Conservation (phyloP, 202 grass and related monocot genomes). For the Bolboschoenoplectus hybrid region DNA sequence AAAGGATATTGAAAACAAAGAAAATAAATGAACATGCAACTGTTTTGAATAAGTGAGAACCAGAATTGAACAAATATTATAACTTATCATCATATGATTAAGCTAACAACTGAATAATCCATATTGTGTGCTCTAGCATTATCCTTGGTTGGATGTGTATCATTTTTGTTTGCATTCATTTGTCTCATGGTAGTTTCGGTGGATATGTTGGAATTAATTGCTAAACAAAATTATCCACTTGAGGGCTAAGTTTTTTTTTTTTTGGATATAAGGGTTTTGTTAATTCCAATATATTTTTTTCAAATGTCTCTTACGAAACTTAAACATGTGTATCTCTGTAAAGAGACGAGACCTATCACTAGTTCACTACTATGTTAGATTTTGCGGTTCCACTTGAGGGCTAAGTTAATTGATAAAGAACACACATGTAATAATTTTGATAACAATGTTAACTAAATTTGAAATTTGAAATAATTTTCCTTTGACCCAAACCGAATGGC, state of each 20-base stretch:
- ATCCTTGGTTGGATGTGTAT: neutral
- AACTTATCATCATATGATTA: slow-evolving; percentile 12
- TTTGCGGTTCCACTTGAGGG: too few species aligned
- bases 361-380: too few species aligned
- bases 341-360: too few species aligned
- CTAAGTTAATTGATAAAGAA: too few species aligned
- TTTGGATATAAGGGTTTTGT: neutral
- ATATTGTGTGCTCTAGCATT: neutral
- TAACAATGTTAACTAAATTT: too few species aligned
- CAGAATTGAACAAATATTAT: neutral
- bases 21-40: neutral
- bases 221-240: neutral
- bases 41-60: neutral
- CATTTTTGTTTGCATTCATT: slow-evolving; percentile 10
- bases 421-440: too few species aligned
- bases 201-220: neutral
- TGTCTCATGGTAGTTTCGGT: neutral
- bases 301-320: too few species aligned
- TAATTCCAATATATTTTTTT: too few species aligned
- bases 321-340: too few species aligned
- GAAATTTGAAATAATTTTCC: too few species aligned
- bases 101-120: neutral
- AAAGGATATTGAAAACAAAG: neutral
- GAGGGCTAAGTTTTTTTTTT: neutral
- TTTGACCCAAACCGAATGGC: too few species aligned